Percentiles rank a stretch among this genome's conserved stretches.
These are phyloP conservation scores for Mucor circinelloides DNA, from an alignment of 371 early-diverging fungal genomes.

Conservation along the genomic window DNA sequence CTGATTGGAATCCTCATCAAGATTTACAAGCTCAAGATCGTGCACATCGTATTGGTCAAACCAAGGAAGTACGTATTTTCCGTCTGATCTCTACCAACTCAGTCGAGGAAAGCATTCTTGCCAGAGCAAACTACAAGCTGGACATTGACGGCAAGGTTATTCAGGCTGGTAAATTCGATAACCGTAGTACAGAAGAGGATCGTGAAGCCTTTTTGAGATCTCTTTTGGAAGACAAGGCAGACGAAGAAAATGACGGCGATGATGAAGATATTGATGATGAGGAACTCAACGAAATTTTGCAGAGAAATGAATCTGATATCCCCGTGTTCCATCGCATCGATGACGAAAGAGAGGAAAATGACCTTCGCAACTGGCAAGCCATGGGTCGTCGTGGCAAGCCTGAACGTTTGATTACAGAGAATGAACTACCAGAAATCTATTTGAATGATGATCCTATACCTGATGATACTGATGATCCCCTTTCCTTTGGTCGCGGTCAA, in stretches of 20 bases:
- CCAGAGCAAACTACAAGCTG: constrained; percentile 93
- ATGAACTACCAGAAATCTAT: constrained; percentile 87
- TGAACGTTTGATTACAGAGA: constrained; percentile 81
- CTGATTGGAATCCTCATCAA: constrained; percentile 99
- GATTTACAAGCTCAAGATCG: constrained; percentile 99
- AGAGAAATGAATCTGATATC: constrained; percentile 42
- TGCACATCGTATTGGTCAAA: constrained; percentile 99
- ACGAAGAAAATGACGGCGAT: constrained; percentile 65
- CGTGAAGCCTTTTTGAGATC: constrained; percentile 86
- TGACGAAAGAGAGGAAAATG: constrained; percentile 44
- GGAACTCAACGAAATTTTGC: constrained; percentile 59
- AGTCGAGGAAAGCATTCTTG: constrained; percentile 96
- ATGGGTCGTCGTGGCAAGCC: constrained; percentile 48
- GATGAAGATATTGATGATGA: constrained; percentile 75
- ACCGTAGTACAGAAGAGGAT: constrained; percentile 93
- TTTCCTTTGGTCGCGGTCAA: constrained; percentile 62
- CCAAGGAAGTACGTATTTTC: constrained; percentile 98
- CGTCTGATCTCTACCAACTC: constrained; percentile 94
- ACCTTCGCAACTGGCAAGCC: constrained; percentile 30
- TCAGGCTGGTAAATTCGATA: constrained; percentile 98
- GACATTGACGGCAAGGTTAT: constrained; percentile 98
- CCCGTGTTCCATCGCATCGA: constrained; percentile 42
- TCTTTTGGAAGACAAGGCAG: constrained; percentile 69
- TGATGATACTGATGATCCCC: constrained; percentile 51
- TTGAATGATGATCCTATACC: constrained; percentile 60